Conservation (phyloP, 495 filamentous ascomycete species). For the Daldinia caldariorum region DNA sequence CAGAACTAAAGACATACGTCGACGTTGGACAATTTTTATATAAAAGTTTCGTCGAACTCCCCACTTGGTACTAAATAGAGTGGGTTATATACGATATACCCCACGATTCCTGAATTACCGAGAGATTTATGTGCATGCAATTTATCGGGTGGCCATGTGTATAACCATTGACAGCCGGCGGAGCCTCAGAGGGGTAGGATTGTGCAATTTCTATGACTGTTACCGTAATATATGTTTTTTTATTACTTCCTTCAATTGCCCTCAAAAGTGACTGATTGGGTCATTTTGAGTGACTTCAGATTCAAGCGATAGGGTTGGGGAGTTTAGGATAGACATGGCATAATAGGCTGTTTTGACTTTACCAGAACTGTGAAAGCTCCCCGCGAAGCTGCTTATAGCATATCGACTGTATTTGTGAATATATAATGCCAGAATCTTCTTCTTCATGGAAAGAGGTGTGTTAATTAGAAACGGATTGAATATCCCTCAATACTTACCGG, state of each 20-base stretch:
- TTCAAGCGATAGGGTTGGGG: slow-evolving; percentile 14
- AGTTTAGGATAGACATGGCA: slow-evolving; percentile 8
- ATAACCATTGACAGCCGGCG: not conserved
- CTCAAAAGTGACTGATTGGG: not conserved
- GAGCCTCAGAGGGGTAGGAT: slow-evolving; percentile 19
- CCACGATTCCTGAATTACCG: slow-evolving; percentile 23
- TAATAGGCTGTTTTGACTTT: slow-evolving; percentile 32
- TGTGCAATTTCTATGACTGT: not conserved
- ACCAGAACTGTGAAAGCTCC: not conserved
- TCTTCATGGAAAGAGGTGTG: not conserved
- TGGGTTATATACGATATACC: not conserved
- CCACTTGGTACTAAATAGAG: not conserved
- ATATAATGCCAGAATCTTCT: slow-evolving; percentile 6
- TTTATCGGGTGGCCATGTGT: slow-evolving; percentile 13
- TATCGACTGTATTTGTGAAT: not conserved
- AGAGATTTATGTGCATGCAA: slow-evolving; percentile 17
- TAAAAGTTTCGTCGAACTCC: not conserved
- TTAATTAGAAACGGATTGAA: not conserved
- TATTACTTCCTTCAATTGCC: not conserved
- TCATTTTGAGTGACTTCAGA: slow-evolving; percentile 9
- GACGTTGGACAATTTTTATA: not conserved
- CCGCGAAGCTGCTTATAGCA: not conserved
- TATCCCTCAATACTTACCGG: not conserved
- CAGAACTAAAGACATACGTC: not conserved
- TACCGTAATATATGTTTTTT: slow-evolving; percentile 10